Percentiles rank a stretch among this genome's conserved stretches.
Evolutionary conservation across 768 basidiomycete species (phyloP).

Genomic region (Podaxis sp.): DNA sequence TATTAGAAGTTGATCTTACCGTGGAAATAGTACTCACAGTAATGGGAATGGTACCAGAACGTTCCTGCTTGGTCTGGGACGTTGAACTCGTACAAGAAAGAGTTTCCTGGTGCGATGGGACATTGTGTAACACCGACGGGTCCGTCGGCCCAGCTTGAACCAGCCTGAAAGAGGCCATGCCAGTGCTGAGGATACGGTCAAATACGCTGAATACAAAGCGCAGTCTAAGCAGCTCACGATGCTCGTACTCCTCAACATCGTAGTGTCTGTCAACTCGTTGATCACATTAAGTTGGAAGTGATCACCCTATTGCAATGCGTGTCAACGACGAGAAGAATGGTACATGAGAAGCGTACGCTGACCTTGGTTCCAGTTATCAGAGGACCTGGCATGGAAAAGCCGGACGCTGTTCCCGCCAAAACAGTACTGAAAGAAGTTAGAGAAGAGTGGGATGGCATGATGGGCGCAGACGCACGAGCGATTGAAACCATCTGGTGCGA

Average conservation of each 20-base stretch:
- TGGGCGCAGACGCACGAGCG: slow-evolving; percentile 32
- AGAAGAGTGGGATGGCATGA: background rate
- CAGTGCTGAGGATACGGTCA: slow-evolving; percentile 35
- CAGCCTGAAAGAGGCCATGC: slow-evolving; percentile 41
- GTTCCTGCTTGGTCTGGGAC: slow-evolving; percentile 38
- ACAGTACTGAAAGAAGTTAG: slow-evolving; percentile 25
- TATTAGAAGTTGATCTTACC: slow-evolving; percentile 23
- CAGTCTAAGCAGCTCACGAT: slow-evolving; percentile 36
- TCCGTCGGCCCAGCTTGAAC: slow-evolving; percentile 42
- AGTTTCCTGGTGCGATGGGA: slow-evolving; percentile 38
- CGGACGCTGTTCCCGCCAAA: slow-evolving; percentile 26
- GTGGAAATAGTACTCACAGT: slow-evolving; percentile 25
- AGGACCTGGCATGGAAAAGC: slow-evolving; percentile 28
- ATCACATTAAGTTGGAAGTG: slow-evolving; percentile 47
- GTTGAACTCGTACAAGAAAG: slow-evolving; percentile 40
- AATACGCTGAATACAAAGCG: background rate
- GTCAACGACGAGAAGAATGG: background rate
- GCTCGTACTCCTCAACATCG: slow-evolving; percentile 50
- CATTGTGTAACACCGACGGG: slow-evolving; percentile 40
- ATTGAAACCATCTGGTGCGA: slow-evolving; percentile 49
- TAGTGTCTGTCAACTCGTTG: slow-evolving; percentile 43
- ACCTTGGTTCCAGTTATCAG: slow-evolving; percentile 32
- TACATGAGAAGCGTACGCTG: background rate
- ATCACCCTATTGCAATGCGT: slow-evolving; percentile 32
- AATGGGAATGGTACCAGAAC: slow-evolving; percentile 42